These are phyloP conservation scores for Petunia secreta DNA, from an alignment of 257 asterid genomes.

Conservation along the genomic window DNA sequence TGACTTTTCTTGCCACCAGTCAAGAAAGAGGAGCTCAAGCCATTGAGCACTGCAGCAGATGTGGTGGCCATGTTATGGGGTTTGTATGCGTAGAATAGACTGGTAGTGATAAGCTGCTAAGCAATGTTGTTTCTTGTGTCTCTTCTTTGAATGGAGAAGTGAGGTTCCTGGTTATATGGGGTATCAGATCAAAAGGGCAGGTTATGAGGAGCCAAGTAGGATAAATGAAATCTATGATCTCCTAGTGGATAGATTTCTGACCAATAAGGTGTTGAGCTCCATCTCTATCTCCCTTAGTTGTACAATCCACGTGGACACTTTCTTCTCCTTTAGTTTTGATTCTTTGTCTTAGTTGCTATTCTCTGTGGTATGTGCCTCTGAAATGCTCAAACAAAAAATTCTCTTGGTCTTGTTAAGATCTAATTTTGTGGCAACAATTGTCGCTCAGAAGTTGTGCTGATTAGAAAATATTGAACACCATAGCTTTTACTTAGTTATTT, in stretches of 20 bases:
- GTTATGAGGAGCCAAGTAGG: constrained; percentile 58
- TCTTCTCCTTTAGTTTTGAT: constrained; percentile 38
- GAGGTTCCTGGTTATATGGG: constrained; percentile 23
- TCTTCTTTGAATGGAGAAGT: constrained; percentile 28
- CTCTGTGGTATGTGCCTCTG: background rate
- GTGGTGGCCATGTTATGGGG: constrained; percentile 72
- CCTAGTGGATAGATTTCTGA: constrained; percentile 52
- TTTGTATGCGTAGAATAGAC: background rate
- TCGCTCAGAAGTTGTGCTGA: constrained; percentile 22
- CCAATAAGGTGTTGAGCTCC: constrained; percentile 53
- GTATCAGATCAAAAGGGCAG: constrained; percentile 40
- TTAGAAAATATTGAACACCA: background rate
- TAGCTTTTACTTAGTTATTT: background rate
- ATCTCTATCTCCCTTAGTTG: constrained; percentile 34
- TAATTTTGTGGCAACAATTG: background rate
- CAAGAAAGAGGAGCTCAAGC: constrained; percentile 76
- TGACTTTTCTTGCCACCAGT: constrained; percentile 75
- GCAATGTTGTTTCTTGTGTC: constrained; percentile 18
- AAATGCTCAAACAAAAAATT: constrained; percentile 3
- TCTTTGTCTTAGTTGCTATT: background rate
- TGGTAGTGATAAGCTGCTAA: background rate
- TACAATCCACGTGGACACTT: constrained; percentile 43
- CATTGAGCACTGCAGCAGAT: constrained; percentile 84
- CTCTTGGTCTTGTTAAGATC: background rate
- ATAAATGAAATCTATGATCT: constrained; percentile 48